Base-by-base conservation (phyloP, 2,329 filamentous ascomycete genomes). In the Leptodontidium sp. region DNA sequence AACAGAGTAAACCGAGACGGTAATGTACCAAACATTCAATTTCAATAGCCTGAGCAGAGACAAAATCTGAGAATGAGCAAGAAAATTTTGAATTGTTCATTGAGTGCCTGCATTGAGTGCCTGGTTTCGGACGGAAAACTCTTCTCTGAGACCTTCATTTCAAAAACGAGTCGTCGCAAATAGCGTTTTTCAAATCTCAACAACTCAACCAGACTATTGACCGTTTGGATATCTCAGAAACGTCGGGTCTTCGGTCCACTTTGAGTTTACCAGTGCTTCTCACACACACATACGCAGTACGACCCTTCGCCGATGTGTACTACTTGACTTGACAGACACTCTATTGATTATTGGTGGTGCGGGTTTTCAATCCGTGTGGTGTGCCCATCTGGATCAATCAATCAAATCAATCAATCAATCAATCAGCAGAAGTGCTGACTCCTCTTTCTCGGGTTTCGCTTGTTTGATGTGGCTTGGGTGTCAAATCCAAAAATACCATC, bases 401-500 rank as follows among this genome's bases (percentile, higher is more conserved):
- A 59, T 21, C 21, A 21, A 21, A 21, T 32, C 4, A 32, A 32
- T 32, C 29, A 32, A 32, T 32, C 29, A 6, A 32, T 32, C 29
- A 32, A 32, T 32, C 29, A 32, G n/a, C 14, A 49, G 24, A 57
- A 11, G 26, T 62, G 29, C 26, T 35, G 40, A 12, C n/a, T 50
- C 59, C 32, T 64, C 47, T 53, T n/a, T 64, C 24, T 55, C 49
- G 35, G 57, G 35, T 43, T 43, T 43, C 57, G 57, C 14, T 50
- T 50, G n/a, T 55, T 55, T 55, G 52, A n/a, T 21, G 14, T 61
- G 38, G 59, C 59, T 14, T 49, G 59, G 17, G 7, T 17, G 12
- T 29, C 35, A 29, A 43, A 26, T 63, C n/a, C 21, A 43, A n/a
- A 55, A 52, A 26, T n/a, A 43, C 29, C 35, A 8, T 49, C 1